Evolutionary conservation across 345 rosid species (phyloP).

Genomic region (Citropsis articulata): DNA sequence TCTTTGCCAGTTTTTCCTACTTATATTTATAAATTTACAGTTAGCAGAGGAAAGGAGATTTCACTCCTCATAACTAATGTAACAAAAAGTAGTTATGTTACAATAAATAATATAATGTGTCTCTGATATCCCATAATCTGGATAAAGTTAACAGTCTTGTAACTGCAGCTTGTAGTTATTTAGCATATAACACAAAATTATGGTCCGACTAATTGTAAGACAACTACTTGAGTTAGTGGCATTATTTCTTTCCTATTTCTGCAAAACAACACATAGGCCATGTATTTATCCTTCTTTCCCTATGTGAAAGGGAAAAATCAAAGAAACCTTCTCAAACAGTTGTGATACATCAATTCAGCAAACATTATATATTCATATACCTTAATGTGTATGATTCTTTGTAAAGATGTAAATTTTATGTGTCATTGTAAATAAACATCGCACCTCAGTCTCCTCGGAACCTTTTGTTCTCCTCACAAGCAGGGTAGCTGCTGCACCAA

Average conservation of each 20-base stretch:
- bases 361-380: neutral
- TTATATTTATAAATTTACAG: neutral
- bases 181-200: neutral
- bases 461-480: conserved; percentile 59
- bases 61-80: neutral
- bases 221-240: neutral
- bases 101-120: neutral
- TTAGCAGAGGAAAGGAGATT: neutral
- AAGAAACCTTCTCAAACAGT: neutral
- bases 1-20: neutral
- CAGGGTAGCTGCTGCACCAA: conserved; percentile 84
- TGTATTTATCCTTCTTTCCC: neutral
- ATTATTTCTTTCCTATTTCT: neutral
- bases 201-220: neutral
- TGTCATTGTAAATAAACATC: neutral
- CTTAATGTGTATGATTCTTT: neutral
- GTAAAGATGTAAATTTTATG: neutral
- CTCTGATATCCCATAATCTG: neutral
- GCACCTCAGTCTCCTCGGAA: conserved; percentile 53
- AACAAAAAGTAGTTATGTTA: neutral
- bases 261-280: neutral
- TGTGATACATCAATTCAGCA: neutral
- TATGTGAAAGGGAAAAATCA: neutral
- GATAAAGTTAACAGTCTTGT: neutral
- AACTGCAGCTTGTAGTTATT: neutral